A percentile compares a stretch with the other conserved stretches of the same genome.
Conservation (phyloP, 768 basidiomycete genomes). For the Pholiota conissans region DNA sequence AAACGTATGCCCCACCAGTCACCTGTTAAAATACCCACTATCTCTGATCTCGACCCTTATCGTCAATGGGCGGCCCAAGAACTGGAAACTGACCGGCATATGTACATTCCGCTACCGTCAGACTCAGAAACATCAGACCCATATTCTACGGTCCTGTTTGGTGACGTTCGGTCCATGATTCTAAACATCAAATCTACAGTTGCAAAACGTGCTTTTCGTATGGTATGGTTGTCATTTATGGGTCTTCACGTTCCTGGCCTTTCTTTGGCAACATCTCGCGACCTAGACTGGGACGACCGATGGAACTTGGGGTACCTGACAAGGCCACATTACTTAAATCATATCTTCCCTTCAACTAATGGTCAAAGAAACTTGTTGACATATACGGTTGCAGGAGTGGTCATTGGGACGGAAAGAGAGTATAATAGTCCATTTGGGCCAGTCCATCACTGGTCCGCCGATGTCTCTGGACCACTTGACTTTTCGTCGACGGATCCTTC, state of each 20-base stretch:
- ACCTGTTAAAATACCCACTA: constrained; percentile 8
- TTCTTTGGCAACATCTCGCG: constrained; percentile 27
- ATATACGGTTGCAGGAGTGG: constrained; percentile 64
- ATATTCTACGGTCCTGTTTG: constrained; percentile 70
- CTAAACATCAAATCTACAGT: constrained; percentile 42
- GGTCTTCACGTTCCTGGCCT: constrained; percentile 77
- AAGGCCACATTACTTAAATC: constrained; percentile 42
- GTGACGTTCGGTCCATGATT: constrained; percentile 64
- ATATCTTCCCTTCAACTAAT: constrained; percentile 49
- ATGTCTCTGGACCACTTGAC: constrained; percentile 58
- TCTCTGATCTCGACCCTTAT: constrained; percentile 58
- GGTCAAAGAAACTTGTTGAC: constrained; percentile 37
- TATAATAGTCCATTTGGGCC: constrained; percentile 66
- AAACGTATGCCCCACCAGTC: background rate
- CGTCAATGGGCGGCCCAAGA: constrained; percentile 66
- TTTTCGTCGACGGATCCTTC: constrained; percentile 20
- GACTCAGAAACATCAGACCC: constrained; percentile 61
- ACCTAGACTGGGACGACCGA: constrained; percentile 61
- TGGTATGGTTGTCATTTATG: constrained; percentile 68
- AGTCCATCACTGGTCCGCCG: constrained; percentile 63
- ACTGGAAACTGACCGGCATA: constrained; percentile 41
- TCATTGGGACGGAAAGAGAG: constrained; percentile 66
- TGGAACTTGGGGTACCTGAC: constrained; percentile 57
- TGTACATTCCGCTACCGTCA: constrained; percentile 54
- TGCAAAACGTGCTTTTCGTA: constrained; percentile 58